Percentiles rank a stretch among this genome's conserved stretches.
These are phyloP conservation scores for Auricularia sp. DNA, from an alignment of 768 basidiomycete species.

Conservation along the genomic window DNA sequence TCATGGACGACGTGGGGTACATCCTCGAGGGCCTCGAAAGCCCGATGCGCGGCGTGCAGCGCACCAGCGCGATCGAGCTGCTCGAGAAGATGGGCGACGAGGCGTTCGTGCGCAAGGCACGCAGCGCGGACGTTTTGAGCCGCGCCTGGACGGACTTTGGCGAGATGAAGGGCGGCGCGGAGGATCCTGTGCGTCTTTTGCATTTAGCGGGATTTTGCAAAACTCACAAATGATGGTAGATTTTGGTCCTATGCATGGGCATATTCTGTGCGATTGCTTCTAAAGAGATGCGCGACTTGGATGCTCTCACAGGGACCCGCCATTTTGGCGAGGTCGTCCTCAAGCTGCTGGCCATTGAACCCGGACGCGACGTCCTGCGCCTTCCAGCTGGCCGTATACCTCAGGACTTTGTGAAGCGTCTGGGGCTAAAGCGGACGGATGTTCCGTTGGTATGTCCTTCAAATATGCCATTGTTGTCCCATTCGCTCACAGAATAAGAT, in stretches of 20 bases:
- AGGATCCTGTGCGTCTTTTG: slow-evolving; percentile 42
- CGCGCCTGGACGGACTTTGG: slow-evolving; percentile 60
- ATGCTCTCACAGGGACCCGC: neutral
- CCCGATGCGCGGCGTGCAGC: slow-evolving; percentile 40
- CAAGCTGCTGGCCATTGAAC: neutral
- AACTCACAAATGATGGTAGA: neutral
- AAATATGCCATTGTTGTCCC: too few species aligned
- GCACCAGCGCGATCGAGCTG: slow-evolving; percentile 71
- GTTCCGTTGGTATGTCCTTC: slow-evolving; percentile 1
- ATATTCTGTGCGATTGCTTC: neutral
- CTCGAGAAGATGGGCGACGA: slow-evolving; percentile 59
- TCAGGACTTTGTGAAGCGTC: slow-evolving; percentile 2
- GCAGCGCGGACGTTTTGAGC: slow-evolving; percentile 60
- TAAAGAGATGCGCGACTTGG: neutral
- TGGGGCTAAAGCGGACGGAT: slow-evolving; percentile 1
- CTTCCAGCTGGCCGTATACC: neutral
- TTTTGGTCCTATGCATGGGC: slow-evolving; percentile 5
- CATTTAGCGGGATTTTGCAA: neutral
- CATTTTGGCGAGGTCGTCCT: neutral
- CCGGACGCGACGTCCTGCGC: neutral
- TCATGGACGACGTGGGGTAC: slow-evolving; percentile 78
- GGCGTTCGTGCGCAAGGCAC: slow-evolving; percentile 72
- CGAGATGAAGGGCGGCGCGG: slow-evolving; percentile 46
- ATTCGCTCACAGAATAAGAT: neutral
- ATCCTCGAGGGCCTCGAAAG: slow-evolving; percentile 66